A percentile compares a stretch with the other conserved stretches of the same genome.
Conservation (phyloP, 352 stramenopile genomes). For the Pythium phragmiticola region DNA sequence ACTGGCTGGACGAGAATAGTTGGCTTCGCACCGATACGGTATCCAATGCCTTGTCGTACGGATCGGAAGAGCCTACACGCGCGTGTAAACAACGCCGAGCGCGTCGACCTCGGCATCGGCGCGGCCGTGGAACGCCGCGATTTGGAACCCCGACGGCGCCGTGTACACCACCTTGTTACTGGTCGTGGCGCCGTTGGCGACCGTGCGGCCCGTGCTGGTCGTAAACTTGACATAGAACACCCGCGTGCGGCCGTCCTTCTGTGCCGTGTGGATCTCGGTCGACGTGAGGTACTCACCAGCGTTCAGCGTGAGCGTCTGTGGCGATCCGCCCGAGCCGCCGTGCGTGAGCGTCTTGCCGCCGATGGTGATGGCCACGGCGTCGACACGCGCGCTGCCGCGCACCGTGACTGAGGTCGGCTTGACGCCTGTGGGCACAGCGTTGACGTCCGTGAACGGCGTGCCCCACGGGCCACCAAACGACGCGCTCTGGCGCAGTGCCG, state of each 20-base stretch:
- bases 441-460: constrained; percentile 36
- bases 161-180: constrained; percentile 28
- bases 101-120: constrained; percentile 40
- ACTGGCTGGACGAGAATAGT: no score
- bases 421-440: constrained; percentile 27
- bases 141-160: constrained; percentile 42
- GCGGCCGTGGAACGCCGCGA: constrained; percentile 50
- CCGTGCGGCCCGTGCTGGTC: constrained; percentile 36
- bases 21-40: no score
- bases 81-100: constrained; percentile 43
- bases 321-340: constrained; percentile 37
- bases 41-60: no score
- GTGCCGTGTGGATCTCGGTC: constrained; percentile 45
- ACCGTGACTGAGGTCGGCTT: constrained; percentile 40
- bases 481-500: constrained; percentile 33
- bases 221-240: constrained; percentile 48
- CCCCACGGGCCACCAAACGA: constrained; percentile 40
- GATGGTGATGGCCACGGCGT: constrained; percentile 37
- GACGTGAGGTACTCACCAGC: constrained; percentile 45
- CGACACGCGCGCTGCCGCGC: constrained; percentile 30
- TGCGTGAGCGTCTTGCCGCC: constrained; percentile 31
- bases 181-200: constrained; percentile 37
- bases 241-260: constrained; percentile 38
- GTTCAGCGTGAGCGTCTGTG: constrained; percentile 36
- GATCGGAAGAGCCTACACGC: constrained; percentile 4